Evolutionary conservation across 2,329 filamentous ascomycete genomes (phyloP).

Genomic region (Alternaria sp.): DNA sequence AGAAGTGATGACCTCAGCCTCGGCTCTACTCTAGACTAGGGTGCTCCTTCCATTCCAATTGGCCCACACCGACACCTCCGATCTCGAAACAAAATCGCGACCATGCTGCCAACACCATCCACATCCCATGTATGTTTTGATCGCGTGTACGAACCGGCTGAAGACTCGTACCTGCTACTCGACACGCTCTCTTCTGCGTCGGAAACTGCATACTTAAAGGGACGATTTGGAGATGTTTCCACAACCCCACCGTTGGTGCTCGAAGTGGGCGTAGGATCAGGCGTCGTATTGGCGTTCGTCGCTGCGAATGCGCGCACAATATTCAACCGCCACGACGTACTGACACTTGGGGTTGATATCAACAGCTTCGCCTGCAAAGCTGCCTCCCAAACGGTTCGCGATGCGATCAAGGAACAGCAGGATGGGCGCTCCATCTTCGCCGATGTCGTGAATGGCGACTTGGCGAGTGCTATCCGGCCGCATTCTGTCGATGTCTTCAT

Average conservation of each 20-base stretch:
- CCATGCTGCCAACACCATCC: constrained; percentile 91
- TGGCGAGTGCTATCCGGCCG: constrained; percentile 68
- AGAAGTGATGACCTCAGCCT: constrained; percentile 39
- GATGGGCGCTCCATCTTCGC: constrained; percentile 60
- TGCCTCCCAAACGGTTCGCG: constrained; percentile 72
- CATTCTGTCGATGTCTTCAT: constrained; percentile 81
- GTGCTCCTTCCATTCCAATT: constrained; percentile 33
- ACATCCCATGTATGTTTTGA: constrained; percentile 91
- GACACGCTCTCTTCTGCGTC: constrained; percentile 81
- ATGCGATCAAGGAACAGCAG: constrained; percentile 56
- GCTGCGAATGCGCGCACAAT: constrained; percentile 77
- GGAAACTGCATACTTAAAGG: constrained; percentile 74
- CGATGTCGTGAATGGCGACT: constrained; percentile 74
- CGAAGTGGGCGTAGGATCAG: constrained; percentile 91
- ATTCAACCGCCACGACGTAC: constrained; percentile 74
- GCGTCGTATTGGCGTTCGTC: constrained; percentile 90
- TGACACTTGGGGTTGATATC: constrained; percentile 83
- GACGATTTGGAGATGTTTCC: constrained; percentile 62
- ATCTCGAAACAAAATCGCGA: constrained; percentile 23
- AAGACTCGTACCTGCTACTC: constrained; percentile 93
- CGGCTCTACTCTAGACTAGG: constrained; percentile 24
- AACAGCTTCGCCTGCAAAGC: constrained; percentile 84
- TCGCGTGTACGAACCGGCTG: constrained; percentile 91
- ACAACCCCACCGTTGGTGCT: constrained; percentile 67
- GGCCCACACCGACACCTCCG: constrained; percentile 26